These are phyloP conservation scores for Boletus tomentosulus DNA, from an alignment of 768 basidiomycete species.

Conservation along the genomic window DNA sequence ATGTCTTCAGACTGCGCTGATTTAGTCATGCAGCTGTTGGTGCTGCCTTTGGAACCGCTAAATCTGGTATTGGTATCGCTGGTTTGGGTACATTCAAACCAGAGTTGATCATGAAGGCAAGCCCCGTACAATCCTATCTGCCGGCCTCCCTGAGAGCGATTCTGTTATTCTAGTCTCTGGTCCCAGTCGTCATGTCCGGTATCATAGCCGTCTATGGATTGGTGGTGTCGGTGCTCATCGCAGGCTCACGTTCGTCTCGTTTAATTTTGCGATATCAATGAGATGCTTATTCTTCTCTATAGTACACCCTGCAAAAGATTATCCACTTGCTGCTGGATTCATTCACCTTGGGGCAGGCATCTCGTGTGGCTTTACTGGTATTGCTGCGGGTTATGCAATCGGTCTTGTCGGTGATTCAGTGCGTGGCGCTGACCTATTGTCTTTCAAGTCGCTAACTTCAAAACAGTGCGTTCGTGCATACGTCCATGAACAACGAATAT, in stretches of 20 bases:
- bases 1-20: constrained; percentile 9
- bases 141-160: background rate
- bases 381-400: constrained; percentile 94
- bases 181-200: constrained; percentile 97
- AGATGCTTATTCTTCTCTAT: constrained; percentile 15
- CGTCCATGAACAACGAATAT: constrained; percentile 85
- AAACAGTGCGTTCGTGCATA: constrained; percentile 85
- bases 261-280: background rate
- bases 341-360: constrained; percentile 90
- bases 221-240: constrained; percentile 91
- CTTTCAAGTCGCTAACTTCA: constrained; percentile 4
- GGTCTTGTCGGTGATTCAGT: constrained; percentile 93
- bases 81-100: constrained; percentile 92
- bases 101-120: constrained; percentile 97
- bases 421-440: constrained; percentile 28
- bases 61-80: constrained; percentile 95
- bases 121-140: background rate
- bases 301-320: constrained; percentile 64
- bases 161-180: constrained; percentile 61
- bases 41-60: constrained; percentile 94
- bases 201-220: constrained; percentile 97
- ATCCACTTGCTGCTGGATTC: constrained; percentile 84
- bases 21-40: constrained; percentile 61
- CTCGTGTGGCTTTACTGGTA: constrained; percentile 85
- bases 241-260: constrained; percentile 51